phyloP scores from a whole-genome alignment of 768 basidiomycete species.

The Scleroderma citrinum region DNA sequence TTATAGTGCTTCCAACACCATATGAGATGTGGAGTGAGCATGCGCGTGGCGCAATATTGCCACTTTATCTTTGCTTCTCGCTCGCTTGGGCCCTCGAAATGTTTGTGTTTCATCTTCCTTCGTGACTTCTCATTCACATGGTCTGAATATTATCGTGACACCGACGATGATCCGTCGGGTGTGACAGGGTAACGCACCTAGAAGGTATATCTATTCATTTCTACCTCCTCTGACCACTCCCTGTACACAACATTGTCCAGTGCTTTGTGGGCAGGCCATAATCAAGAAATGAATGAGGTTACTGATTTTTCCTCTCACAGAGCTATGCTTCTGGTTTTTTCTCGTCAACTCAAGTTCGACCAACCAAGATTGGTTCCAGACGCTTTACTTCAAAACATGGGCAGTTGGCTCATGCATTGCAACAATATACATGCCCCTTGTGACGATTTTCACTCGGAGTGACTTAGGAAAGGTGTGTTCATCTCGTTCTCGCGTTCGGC shows the following conservation, averaged over 20 bases:
- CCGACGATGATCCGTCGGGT: neutral
- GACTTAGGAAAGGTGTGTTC: constrained; percentile 53
- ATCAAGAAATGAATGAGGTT: too few species aligned
- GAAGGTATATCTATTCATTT: constrained; percentile 46
- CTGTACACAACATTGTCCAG: too few species aligned
- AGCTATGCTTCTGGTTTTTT: constrained; percentile 86
- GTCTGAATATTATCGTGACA: neutral
- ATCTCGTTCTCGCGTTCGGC: neutral
- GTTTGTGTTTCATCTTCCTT: constrained; percentile 34
- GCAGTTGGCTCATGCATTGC: constrained; percentile 55
- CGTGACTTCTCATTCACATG: neutral
- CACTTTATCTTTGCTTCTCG: constrained; percentile 58
- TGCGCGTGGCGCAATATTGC: constrained; percentile 50
- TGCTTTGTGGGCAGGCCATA: too few species aligned
- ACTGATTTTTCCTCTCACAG: constrained; percentile 30
- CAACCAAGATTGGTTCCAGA: constrained; percentile 74
- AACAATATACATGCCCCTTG: constrained; percentile 60
- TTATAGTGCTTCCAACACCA: constrained; percentile 60
- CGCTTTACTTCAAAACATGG: constrained; percentile 72
- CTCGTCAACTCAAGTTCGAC: constrained; percentile 58
- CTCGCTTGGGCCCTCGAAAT: constrained; percentile 71
- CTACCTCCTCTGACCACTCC: neutral
- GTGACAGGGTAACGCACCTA: constrained; percentile 63
- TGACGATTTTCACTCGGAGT: constrained; percentile 56
- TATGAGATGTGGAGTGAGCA: constrained; percentile 47